These are phyloP conservation scores for Pyricularia pennisetigena DNA, from an alignment of 2,329 filamentous ascomycete species.

Conservation along the genomic window DNA sequence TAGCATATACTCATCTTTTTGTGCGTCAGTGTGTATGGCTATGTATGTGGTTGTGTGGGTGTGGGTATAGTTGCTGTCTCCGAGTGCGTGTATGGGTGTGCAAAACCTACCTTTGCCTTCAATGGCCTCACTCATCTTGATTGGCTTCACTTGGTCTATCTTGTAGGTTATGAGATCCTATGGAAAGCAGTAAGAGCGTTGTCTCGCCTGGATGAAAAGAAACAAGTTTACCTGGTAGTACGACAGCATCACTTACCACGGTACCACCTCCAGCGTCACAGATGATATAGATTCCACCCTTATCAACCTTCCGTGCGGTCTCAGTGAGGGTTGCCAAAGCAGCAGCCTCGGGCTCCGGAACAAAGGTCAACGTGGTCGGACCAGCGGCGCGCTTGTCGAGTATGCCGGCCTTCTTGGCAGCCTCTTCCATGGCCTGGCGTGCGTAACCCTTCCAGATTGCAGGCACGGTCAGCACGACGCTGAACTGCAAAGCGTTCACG, in stretches of 20 bases:
- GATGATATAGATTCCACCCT: slow-evolving; percentile 13
- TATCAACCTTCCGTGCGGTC: slow-evolving; percentile 6
- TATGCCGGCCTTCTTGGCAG: slow-evolving; percentile 24
- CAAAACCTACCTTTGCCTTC: slow-evolving; percentile 24
- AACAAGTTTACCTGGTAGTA: not conserved
- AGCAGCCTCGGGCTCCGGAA: slow-evolving; percentile 34
- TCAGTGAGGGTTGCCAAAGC: slow-evolving; percentile 25
- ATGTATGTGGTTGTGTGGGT: no score
- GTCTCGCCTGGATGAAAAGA: not conserved
- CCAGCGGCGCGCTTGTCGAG: slow-evolving; percentile 15
- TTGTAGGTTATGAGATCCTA: slow-evolving; percentile 31
- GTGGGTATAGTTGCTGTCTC: no score
- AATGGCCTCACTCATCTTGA: slow-evolving; percentile 24
- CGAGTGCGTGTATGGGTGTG: no score
- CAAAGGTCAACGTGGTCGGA: slow-evolving; percentile 20
- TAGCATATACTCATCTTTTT: not conserved
- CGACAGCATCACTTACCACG: slow-evolving; percentile 10
- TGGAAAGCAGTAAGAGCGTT: not conserved
- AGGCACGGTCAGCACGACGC: slow-evolving; percentile 29
- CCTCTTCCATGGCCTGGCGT: slow-evolving; percentile 23
- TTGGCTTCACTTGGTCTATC: slow-evolving; percentile 12
- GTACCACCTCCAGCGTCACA: slow-evolving; percentile 20
- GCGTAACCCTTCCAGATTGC: slow-evolving; percentile 33
- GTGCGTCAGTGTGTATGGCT: no score
- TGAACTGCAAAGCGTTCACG: slow-evolving; percentile 15